Evolutionary conservation across 78 protist species (phyloP), one percentile per base, ranked within the genome.

Genomic region (Dictyostelium brefeldianum): DNA sequence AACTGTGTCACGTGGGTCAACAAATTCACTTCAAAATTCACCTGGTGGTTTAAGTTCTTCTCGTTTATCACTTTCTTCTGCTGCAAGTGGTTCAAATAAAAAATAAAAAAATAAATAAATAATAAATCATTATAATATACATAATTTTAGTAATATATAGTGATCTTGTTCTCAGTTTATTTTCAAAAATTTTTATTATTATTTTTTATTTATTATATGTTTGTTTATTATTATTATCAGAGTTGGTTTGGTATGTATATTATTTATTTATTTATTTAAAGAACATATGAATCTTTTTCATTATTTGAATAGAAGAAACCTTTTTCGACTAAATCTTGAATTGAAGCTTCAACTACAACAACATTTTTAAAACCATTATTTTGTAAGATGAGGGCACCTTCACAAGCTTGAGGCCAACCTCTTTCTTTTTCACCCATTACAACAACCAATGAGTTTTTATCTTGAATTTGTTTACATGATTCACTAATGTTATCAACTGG

Each of bases 321-420:
- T 46, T 27, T 50, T 36, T 87, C 75, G 31, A 77, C 93, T 53
- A 87, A 70, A n/a, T 87, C 93, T 78, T 75, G 64, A 22, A 77
- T 25, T 27, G 70, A 9, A 3, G 69, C 50, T 64, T 87, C 93
- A 12, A 87, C 2, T 0, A 77, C 93, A 71, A 87, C 17, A 9
- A 87, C 93, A 62, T 69, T 71, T 65, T 65, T 78, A 84, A 87
- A 87, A 64, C 93, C 93, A 36, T 87, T 74, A 10, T 27, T 22
- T 29, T 59, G 25, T n/a, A 87, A 54, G 14, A 18, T 77, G 48
- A 77, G 64, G 6, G 93, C 93, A 50, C 57, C 93, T 9, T 75
- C 93, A 77, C 93, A 87, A 17, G 71, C 81, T 47, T 22, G 59
- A 22, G 81, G 81, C 83, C 74, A 87, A 77, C 93, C 84, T 50